Evolutionary conservation across 2,329 filamentous ascomycete genomes (phyloP), one percentile per base, ranked within the genome.

Genomic region (Neurospora sp.): DNA sequence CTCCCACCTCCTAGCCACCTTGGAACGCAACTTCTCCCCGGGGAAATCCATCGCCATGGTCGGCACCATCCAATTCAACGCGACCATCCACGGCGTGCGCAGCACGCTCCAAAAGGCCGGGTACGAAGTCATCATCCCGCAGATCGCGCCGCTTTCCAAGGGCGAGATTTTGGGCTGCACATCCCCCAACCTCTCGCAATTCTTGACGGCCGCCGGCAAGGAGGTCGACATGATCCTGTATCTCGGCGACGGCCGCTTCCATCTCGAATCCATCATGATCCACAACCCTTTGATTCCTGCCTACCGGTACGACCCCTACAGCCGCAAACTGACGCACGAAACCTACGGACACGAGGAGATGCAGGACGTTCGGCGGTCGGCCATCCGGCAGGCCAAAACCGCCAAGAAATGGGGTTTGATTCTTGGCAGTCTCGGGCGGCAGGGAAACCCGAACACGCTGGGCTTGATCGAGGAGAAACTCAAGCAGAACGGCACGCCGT

Each of bases 101-200:
- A 86, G 90, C 38, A 86, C 89, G 17, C 87, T 99, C 7, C 92
- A 97, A 75, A 89, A 87, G 62, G 92, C 93, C 15, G 96, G 96
- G 17, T 97, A 95, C 84, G 88, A 86, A 71, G 87, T 98, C 40
- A 78, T 97, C 33, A 91, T 98, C 39, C 96, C 96, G 0, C 96
- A 99, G 80, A 97, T 97, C 73, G 90, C 92, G 40, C 96, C 28
- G 28, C 81, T 99, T 5, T 97, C 92, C 72, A 97, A 96, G 78
- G 96, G 96, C 68, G 96, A 99, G 82, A 97, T 99, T 68, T 84
- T 99, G 1, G 96, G 96, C n/a, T 99, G 96, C 80, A 99, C 96
- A 8, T 97, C 94, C 0, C 96, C 96, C 0, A 78, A 83, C 15
- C 74, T 81, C 7, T 69, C 76, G 0, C 74, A 69, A 4, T 76